Evolutionary conservation across 2,329 filamentous ascomycete genomes (phyloP).

Genomic region (Sporothrix sp.): DNA sequence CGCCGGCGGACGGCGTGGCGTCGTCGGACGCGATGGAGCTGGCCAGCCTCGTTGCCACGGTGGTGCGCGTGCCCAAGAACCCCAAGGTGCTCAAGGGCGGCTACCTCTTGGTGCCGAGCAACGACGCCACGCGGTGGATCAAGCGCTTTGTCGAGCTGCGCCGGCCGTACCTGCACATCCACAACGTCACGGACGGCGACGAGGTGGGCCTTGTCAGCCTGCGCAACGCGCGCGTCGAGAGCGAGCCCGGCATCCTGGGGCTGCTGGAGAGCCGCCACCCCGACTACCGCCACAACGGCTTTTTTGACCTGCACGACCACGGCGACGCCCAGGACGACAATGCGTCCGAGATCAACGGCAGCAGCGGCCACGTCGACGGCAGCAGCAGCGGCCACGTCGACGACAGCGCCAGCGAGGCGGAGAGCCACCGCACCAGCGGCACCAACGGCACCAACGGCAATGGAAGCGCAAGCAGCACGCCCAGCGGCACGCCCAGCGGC

Average conservation of each 20-base stretch:
- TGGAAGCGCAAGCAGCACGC: too few species aligned
- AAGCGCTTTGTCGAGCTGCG: conserved; percentile 89
- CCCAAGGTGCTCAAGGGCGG: conserved; percentile 73
- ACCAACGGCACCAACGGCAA: not conserved
- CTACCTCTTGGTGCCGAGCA: conserved; percentile 77
- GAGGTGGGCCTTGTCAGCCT: conserved; percentile 85
- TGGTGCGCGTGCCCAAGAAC: conserved; percentile 73
- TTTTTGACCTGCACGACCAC: conserved; percentile 15
- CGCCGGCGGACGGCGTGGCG: conserved; percentile 53
- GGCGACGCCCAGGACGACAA: conserved; percentile 3
- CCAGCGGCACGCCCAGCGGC: not conserved
- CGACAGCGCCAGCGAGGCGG: conserved; percentile 16
- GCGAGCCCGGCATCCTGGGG: conserved; percentile 76
- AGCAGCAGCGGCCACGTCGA: conserved; percentile 25
- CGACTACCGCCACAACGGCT: conserved; percentile 15
- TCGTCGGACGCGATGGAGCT: conserved; percentile 34
- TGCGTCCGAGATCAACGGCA: not conserved
- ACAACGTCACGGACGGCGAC: conserved; percentile 76
- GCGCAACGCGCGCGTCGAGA: conserved; percentile 82
- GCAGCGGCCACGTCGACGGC: conserved; percentile 13
- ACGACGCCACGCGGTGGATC: conserved; percentile 74
- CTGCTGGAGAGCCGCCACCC: conserved; percentile 45
- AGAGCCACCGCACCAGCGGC: not conserved
- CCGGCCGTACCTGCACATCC: conserved; percentile 83
- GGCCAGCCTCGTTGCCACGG: conserved; percentile 63